Evolutionary conservation across 768 basidiomycete genomes (phyloP).

Genomic region (Phlebiopsis gigantea): DNA sequence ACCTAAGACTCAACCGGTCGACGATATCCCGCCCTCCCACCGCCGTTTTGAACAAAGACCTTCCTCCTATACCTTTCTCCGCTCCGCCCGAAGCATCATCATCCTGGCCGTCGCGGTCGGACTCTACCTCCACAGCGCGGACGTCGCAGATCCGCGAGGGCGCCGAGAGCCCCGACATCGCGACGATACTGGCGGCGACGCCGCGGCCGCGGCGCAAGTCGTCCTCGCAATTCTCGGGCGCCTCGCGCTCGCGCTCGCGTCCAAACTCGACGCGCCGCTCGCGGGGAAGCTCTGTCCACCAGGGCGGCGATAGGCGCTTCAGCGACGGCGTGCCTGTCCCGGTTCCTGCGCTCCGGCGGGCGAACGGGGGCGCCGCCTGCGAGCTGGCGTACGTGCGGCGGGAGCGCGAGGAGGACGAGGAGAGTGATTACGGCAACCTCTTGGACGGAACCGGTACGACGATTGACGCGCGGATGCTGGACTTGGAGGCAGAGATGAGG

Average conservation of each 20-base stretch:
- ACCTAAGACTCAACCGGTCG: neutral
- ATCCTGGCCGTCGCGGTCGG: neutral
- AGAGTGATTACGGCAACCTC: constrained; percentile 25
- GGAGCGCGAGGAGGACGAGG: constrained; percentile 19
- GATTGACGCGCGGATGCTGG: constrained; percentile 19
- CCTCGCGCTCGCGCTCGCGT: constrained; percentile 20
- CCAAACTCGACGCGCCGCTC: constrained; percentile 13
- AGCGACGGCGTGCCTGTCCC: constrained; percentile 15
- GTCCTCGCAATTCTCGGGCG: constrained; percentile 19
- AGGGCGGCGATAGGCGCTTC: constrained; percentile 9
- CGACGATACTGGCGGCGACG: constrained; percentile 26
- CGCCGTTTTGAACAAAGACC: constrained; percentile 19
- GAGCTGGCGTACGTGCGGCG: constrained; percentile 2
- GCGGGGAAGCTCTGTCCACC: neutral
- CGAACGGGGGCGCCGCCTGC: neutral
- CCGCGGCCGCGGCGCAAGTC: constrained; percentile 26
- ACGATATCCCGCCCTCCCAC: constrained; percentile 7
- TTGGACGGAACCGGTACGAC: constrained; percentile 20
- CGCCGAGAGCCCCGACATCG: constrained; percentile 29
- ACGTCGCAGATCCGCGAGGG: neutral
- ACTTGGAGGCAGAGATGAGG: constrained; percentile 21
- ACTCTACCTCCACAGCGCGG: neutral
- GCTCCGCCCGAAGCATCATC: neutral
- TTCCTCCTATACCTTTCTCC: constrained; percentile 20
- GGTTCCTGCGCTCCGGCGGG: constrained; percentile 6